Evolutionary conservation across 2,329 filamentous ascomycete species (phyloP).

Genomic region (Sporothrix euskadiensis): DNA sequence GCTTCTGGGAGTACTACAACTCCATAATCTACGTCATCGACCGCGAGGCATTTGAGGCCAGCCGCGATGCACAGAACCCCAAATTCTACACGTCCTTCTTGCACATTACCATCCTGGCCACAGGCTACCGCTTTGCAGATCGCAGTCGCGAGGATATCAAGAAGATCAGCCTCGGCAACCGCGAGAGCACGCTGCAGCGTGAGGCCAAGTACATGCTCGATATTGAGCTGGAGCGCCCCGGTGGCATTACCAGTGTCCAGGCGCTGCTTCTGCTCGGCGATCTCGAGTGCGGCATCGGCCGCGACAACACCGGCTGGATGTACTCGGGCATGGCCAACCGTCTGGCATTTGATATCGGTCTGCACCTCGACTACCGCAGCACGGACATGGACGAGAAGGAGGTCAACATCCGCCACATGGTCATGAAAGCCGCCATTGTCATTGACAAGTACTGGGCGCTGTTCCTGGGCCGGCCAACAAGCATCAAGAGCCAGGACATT

Average conservation of each 20-base stretch:
- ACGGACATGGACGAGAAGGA: slow-evolving; percentile 50
- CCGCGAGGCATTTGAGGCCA: slow-evolving; percentile 51
- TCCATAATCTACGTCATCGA: slow-evolving; percentile 52
- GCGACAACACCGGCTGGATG: slow-evolving; percentile 58
- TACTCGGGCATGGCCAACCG: slow-evolving; percentile 52
- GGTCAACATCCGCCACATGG: slow-evolving; percentile 52
- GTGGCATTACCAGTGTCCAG: slow-evolving; percentile 54
- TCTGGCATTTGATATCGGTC: slow-evolving; percentile 50
- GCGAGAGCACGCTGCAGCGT: slow-evolving; percentile 54
- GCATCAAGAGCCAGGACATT: slow-evolving; percentile 55
- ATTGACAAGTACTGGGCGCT: slow-evolving; percentile 58
- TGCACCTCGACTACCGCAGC: slow-evolving; percentile 49
- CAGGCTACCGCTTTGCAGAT: slow-evolving; percentile 55
- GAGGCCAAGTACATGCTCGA: slow-evolving; percentile 58
- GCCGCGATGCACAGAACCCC: slow-evolving; percentile 47
- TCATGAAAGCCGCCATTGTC: slow-evolving; percentile 53
- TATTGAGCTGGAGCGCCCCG: slow-evolving; percentile 53
- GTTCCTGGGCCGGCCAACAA: slow-evolving; percentile 55
- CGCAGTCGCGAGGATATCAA: slow-evolving; percentile 51
- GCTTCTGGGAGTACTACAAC: slow-evolving; percentile 57
- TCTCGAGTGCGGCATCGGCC: slow-evolving; percentile 54
- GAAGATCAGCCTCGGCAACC: slow-evolving; percentile 47
- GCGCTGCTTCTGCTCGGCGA: slow-evolving; percentile 54
- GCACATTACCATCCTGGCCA: slow-evolving; percentile 54
- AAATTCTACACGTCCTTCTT: slow-evolving; percentile 56